Base-by-base conservation (phyloP, 1,139 yeast genomes). In the Pichia sp. region DNA sequence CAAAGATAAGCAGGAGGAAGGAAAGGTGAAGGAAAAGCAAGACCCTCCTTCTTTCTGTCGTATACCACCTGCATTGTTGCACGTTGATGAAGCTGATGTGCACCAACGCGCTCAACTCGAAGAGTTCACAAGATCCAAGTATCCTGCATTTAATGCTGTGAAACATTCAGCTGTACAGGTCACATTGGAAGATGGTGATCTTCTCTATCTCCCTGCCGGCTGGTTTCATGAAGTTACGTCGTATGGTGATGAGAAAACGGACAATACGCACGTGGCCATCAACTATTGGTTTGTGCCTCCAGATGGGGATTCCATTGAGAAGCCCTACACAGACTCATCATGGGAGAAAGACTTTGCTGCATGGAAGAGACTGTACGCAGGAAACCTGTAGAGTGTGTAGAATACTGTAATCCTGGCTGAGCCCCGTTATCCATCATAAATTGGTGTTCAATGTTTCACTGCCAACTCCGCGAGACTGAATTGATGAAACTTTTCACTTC, bases 141-240 rank as follows among this genome's bases (percentile, higher is more conserved):
- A 67, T 55, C 84, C 85, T 0, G 62, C 64, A 1, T 62, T 79
- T 32, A 50, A 65, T 29, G 44, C 58, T 2, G 60, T 74, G 3
- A 60, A 62, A 19, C 18, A 37, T 13, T 22, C 22, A 4, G 38
- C 39, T 2, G 27, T 44, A 2, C 60, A 66, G 39, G 74, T 75
- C 4, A 63, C 71, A 58, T 48, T 80, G 21, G 53, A 66, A 14
- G 75, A 79, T 0, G 86, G 86, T 0, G 77, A 79, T 32, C 73
- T 77, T 78, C 55, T 81, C 23, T 81, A 73, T 48, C 55, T 81
- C 18, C 91, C 91, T 1, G 71, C 83, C 1, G 86, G 88, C 2
- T 81, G 88, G 88, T 81, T 81, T 51, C 91, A 81, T 53, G 91
- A 81, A 53, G 91, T 81, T 1, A 71, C 82, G 0, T 77, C 85